Evolutionary conservation across 371 early-diverging fungal species (phyloP).

Genomic region (Paraphysoderma sedebokerense): DNA sequence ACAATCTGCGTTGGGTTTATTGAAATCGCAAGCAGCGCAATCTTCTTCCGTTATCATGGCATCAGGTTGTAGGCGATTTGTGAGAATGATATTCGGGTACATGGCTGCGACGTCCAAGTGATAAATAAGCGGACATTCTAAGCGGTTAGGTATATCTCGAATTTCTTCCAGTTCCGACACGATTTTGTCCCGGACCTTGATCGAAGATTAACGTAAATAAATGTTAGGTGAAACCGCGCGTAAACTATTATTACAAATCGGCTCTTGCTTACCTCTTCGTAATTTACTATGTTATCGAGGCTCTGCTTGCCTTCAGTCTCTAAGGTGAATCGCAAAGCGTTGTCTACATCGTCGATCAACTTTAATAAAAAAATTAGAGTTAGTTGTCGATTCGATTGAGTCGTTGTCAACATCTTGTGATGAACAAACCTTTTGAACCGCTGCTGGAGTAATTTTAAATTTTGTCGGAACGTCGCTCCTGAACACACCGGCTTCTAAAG

Average conservation of each 20-base stretch:
- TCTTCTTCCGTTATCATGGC: conserved; percentile 82
- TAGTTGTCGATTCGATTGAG: not conserved
- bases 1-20: conserved; percentile 69
- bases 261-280: conserved; percentile 43
- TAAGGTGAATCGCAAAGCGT: conserved; percentile 74
- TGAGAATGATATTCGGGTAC: conserved; percentile 99
- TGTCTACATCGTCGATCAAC: conserved; percentile 81
- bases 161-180: conserved; percentile 37
- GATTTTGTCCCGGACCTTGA: conserved; percentile 34
- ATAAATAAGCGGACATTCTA: conserved; percentile 81
- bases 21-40: conserved; percentile 94
- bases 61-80: conserved; percentile 97
- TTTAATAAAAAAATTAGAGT: conserved; percentile 13
- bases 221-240: not conserved
- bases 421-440: conserved; percentile 37
- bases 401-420: not conserved
- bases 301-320: conserved; percentile 55
- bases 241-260: not conserved
- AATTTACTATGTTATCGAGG: conserved; percentile 51
- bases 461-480: conserved; percentile 87
- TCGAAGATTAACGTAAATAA: not conserved
- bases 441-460: conserved; percentile 64
- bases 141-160: conserved; percentile 48
- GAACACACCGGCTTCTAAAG: conserved; percentile 96
- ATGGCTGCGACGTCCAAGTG: conserved; percentile 99